Conservation (phyloP, 768 basidiomycete species). For the Heimioporus sp. region DNA sequence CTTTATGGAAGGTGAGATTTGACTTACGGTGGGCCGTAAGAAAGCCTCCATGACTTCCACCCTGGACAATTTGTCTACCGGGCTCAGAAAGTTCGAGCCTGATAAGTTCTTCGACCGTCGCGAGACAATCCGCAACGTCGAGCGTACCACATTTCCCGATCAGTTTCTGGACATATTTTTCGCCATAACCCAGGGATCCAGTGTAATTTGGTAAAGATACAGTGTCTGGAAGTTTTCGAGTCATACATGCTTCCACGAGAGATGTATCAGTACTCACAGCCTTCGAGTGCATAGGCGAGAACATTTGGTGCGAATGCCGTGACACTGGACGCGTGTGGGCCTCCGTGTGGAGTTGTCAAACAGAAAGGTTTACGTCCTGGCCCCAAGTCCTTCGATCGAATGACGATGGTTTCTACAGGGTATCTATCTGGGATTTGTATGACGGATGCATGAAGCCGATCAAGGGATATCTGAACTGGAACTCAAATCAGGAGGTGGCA, state of each 20-base stretch:
- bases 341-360: conserved; percentile 59
- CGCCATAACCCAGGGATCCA: conserved; percentile 65
- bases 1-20: background rate
- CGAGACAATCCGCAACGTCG: conserved; percentile 66
- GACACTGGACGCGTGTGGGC: conserved; percentile 51
- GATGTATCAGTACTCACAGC: conserved; percentile 45
- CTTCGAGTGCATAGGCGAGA: conserved; percentile 52
- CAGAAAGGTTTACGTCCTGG: conserved; percentile 37
- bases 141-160: conserved; percentile 59
- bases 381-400: conserved; percentile 31
- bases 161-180: conserved; percentile 52
- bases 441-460: conserved; percentile 40
- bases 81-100: conserved; percentile 46
- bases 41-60: conserved; percentile 75
- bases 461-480: conserved; percentile 44
- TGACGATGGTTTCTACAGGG: conserved; percentile 55
- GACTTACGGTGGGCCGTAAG: conserved; percentile 54
- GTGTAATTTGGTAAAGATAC: conserved; percentile 65
- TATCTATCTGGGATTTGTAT: conserved; percentile 48
- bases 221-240: conserved; percentile 40
- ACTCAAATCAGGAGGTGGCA: background rate
- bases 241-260: background rate
- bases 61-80: conserved; percentile 54
- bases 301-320: conserved; percentile 46
- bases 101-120: conserved; percentile 50